phyloP scores from a whole-genome alignment of 192 early-diverging fungal species.

The Anaeromyces robustus region DNA sequence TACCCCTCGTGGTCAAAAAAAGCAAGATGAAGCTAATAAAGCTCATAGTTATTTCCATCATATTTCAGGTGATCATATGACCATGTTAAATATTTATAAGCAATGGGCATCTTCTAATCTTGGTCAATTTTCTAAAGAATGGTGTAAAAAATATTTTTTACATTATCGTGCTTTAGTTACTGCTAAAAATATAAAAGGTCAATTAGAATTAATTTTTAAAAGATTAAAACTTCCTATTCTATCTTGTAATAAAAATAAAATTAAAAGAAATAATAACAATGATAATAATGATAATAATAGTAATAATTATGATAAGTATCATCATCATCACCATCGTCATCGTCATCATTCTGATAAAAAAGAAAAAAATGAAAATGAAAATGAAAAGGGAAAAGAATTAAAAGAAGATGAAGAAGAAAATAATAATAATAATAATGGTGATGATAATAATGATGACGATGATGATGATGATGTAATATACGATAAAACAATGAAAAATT shows the following conservation, averaged over 20 bases:
- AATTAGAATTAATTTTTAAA: slow-evolving; percentile 19
- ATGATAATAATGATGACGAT: too few species aligned
- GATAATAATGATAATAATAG: neutral
- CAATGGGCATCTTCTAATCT: slow-evolving; percentile 6
- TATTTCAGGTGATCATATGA: slow-evolving; percentile 30
- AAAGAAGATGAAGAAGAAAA: too few species aligned
- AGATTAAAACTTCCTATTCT: slow-evolving; percentile 12
- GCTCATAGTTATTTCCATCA: slow-evolving; percentile 7
- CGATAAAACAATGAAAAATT: neutral
- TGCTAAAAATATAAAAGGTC: slow-evolving; percentile 23
- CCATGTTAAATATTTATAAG: slow-evolving; percentile 21
- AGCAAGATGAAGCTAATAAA: slow-evolving; percentile 12
- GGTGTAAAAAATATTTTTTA: slow-evolving; percentile 20
- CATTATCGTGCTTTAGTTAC: slow-evolving; percentile 24
- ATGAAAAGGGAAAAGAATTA: neutral
- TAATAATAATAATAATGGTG: too few species aligned
- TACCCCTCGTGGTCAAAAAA: slow-evolving; percentile 12
- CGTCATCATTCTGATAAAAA: too few species aligned
- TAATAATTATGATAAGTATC: neutral
- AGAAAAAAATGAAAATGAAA: neutral
- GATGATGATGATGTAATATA: neutral
- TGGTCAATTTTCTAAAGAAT: slow-evolving; percentile 11
- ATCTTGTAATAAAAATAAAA: neutral
- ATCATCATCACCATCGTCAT: neutral
- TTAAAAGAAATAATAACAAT: neutral